phyloP scores from a whole-genome alignment of 495 filamentous ascomycete genomes.

The Xylaria sp. region DNA sequence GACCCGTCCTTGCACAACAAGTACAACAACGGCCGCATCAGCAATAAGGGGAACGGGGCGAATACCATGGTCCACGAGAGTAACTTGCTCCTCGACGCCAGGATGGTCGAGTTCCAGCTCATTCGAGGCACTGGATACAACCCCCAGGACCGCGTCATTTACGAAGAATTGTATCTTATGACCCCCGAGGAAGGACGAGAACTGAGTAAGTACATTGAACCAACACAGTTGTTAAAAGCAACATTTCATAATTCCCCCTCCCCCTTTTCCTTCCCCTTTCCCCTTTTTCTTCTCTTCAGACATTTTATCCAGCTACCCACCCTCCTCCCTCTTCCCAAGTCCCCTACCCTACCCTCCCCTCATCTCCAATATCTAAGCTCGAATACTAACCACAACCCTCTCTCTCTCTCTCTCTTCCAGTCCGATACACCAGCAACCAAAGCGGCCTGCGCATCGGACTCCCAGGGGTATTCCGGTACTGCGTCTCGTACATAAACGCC shows the following conservation, averaged over 20 bases:
- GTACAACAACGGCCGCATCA: neutral
- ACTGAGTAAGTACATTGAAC: neutral
- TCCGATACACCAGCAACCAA: neutral
- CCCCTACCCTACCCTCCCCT: too few species aligned
- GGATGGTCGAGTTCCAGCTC: neutral
- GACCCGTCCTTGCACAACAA: neutral
- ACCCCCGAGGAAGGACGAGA: slow-evolving; percentile 13
- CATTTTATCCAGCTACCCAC: neutral
- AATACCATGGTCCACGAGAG: slow-evolving; percentile 16
- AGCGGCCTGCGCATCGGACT: slow-evolving; percentile 16
- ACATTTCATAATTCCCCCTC: neutral
- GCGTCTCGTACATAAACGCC: neutral
- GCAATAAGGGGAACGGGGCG: neutral
- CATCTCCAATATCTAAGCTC: too few species aligned
- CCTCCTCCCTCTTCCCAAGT: neutral
- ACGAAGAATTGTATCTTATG: slow-evolving; percentile 7
- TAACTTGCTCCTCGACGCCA: neutral
- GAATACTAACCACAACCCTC: neutral
- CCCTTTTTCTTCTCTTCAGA: neutral
- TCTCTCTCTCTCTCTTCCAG: too few species aligned
- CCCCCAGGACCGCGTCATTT: neutral
- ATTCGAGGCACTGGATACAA: neutral
- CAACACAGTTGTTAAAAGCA: neutral
- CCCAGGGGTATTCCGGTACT: neutral
- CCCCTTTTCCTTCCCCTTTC: neutral